These are phyloP conservation scores for Didymella pinodella DNA, from an alignment of 2,329 filamentous ascomycete genomes.

Conservation along the genomic window DNA sequence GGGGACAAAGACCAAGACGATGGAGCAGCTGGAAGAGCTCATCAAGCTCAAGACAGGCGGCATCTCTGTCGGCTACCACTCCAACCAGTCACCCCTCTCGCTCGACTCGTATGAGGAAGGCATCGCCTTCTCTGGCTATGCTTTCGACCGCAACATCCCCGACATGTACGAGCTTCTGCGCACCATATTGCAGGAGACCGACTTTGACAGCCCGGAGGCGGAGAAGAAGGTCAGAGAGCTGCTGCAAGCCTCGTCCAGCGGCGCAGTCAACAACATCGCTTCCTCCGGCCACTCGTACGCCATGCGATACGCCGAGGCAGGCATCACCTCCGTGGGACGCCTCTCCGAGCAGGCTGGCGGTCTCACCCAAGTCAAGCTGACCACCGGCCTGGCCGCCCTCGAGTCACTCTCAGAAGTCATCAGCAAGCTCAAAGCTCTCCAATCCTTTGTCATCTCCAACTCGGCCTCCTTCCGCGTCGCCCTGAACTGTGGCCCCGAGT, in stretches of 20 bases:
- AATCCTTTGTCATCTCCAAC: slow-evolving; percentile 76
- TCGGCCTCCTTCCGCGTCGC: slow-evolving; percentile 76
- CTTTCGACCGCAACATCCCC: slow-evolving; percentile 86
- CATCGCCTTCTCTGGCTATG: slow-evolving; percentile 83
- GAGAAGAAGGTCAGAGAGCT: slow-evolving; percentile 85
- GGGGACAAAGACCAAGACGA: slow-evolving; percentile 84
- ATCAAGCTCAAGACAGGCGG: slow-evolving; percentile 98
- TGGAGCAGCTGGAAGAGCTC: slow-evolving; percentile 93
- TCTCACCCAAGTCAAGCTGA: slow-evolving; percentile 87
- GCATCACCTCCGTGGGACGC: slow-evolving; percentile 74
- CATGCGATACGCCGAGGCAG: slow-evolving; percentile 81
- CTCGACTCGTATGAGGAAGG: slow-evolving; percentile 79
- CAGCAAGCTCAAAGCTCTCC: slow-evolving; percentile 83
- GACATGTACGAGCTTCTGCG: slow-evolving; percentile 89
- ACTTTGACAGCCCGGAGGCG: slow-evolving; percentile 86
- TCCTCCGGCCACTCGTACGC: slow-evolving; percentile 90
- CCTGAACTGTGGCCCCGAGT: slow-evolving; percentile 84
- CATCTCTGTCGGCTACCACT: slow-evolving; percentile 82
- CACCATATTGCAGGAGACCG: slow-evolving; percentile 81
- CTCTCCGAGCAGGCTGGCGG: slow-evolving; percentile 86
- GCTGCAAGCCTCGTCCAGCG: slow-evolving; percentile 84
- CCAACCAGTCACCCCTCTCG: slow-evolving; percentile 78
- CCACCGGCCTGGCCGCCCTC: slow-evolving; percentile 78
- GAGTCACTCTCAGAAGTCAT: slow-evolving; percentile 79
- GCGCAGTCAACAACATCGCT: slow-evolving; percentile 89